Conservation (phyloP, 106 monocot species). For the Gastrodia elata region DNA sequence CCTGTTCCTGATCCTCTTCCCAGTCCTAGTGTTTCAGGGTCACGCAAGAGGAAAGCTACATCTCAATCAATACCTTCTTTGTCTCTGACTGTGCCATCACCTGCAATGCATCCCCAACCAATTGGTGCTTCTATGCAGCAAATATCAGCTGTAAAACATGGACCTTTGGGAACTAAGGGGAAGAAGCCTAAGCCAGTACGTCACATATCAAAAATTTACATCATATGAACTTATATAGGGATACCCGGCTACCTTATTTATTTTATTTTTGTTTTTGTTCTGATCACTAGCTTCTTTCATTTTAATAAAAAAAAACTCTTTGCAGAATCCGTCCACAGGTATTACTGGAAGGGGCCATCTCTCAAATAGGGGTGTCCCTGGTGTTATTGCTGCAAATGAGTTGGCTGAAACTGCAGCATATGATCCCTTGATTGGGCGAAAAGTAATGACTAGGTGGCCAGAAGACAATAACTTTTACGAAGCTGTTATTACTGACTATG, state of each 20-base stretch:
- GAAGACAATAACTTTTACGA: slow-evolving; percentile 74
- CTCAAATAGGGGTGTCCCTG: slow-evolving; percentile 29
- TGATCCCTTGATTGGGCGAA: slow-evolving; percentile 51
- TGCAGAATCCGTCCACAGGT: slow-evolving; percentile 19
- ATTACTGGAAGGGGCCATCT: slow-evolving; percentile 28
- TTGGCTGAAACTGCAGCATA: slow-evolving; percentile 22
- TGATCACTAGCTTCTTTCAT: not conserved
- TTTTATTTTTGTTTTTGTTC: not conserved
- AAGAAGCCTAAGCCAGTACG: slow-evolving; percentile 86
- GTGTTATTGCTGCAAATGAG: slow-evolving; percentile 26
- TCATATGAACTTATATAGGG: slow-evolving; percentile 4
- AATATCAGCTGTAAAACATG: slow-evolving; percentile 55
- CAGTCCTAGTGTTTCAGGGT: slow-evolving; percentile 46
- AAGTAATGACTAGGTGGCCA: slow-evolving; percentile 64
- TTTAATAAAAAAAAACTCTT: not conserved
- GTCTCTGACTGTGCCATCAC: slow-evolving; percentile 28
- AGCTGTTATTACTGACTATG: slow-evolving; percentile 49
- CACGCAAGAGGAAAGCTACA: slow-evolving; percentile 51
- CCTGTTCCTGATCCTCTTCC: slow-evolving; percentile 37
- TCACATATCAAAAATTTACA: slow-evolving; percentile 5
- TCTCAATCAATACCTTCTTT: slow-evolving; percentile 28
- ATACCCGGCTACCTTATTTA: not conserved
- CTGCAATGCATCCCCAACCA: slow-evolving; percentile 40
- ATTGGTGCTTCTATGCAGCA: slow-evolving; percentile 40
- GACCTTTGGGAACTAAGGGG: slow-evolving; percentile 40